A percentile compares a stretch with the other conserved stretches of the same genome.
Evolutionary conservation across 768 basidiomycete genomes (phyloP).

Genomic region (Strobilomyces echinocephalus): DNA sequence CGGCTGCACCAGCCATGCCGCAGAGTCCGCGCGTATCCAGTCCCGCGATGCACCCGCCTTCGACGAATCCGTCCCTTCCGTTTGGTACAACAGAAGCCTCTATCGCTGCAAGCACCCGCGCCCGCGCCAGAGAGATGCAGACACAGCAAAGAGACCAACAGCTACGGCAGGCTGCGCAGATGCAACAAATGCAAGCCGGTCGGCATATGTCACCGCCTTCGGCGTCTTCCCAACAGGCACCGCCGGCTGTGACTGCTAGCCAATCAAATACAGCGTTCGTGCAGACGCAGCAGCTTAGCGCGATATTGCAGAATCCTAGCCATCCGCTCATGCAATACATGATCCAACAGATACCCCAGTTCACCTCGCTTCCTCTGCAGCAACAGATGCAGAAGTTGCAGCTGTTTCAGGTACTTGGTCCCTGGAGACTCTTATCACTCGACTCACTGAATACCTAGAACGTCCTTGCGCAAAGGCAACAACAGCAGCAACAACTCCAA

Average conservation of each 20-base stretch:
- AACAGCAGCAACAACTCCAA: constrained; percentile 30
- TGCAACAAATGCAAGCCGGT: constrained; percentile 31
- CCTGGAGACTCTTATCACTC: neutral
- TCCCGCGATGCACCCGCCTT: constrained; percentile 29
- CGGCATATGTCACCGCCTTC: constrained; percentile 44
- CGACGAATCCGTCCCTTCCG: constrained; percentile 27
- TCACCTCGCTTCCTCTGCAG: constrained; percentile 45
- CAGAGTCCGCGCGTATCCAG: constrained; percentile 33
- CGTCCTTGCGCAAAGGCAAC: constrained; percentile 25
- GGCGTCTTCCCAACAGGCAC: constrained; percentile 17
- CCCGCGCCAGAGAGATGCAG: constrained; percentile 34
- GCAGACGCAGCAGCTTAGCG: constrained; percentile 40
- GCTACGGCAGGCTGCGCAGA: constrained; percentile 30
- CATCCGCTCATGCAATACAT: constrained; percentile 61
- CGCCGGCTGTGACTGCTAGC: constrained; percentile 14
- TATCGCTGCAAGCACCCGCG: constrained; percentile 29
- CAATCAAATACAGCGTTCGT: constrained; percentile 24
- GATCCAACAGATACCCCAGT: constrained; percentile 46
- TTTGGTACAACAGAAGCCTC: constrained; percentile 32
- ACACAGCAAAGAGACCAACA: constrained; percentile 35
- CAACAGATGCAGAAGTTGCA: constrained; percentile 60
- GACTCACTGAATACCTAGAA: constrained; percentile 12
- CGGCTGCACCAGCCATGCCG: constrained; percentile 14
- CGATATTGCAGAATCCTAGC: constrained; percentile 48
- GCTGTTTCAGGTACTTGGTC: constrained; percentile 42